phyloP scores from a whole-genome alignment of 495 filamentous ascomycete genomes.

The Glonium stellatum region DNA sequence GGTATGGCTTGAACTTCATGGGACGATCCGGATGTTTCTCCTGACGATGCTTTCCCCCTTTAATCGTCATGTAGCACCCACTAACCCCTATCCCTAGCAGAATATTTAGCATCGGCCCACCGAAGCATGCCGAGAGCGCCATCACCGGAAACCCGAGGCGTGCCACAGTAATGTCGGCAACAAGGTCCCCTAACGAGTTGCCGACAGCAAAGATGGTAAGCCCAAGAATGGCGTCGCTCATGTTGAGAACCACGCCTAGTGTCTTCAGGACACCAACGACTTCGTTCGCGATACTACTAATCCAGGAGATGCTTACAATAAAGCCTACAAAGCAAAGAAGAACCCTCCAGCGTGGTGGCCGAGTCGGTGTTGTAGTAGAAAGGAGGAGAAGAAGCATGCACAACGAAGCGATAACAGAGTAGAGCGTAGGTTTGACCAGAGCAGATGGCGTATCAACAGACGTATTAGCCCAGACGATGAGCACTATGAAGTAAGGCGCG shows the following conservation, averaged over 20 bases:
- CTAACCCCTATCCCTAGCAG: constrained; percentile 85
- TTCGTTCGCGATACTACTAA: constrained; percentile 90
- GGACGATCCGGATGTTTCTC: constrained; percentile 52
- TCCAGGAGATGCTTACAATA: constrained; percentile 85
- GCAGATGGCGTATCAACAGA: constrained; percentile 43
- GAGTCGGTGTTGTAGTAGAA: constrained; percentile 49
- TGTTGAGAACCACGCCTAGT: constrained; percentile 82
- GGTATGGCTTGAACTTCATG: constrained; percentile 47
- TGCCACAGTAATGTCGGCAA: constrained; percentile 92
- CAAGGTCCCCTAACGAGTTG: constrained; percentile 89
- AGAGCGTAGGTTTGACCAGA: constrained; percentile 59
- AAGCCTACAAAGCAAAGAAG: constrained; percentile 88
- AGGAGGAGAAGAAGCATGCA: constrained; percentile 57
- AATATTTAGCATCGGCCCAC: constrained; percentile 97
- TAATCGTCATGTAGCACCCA: constrained; percentile 75
- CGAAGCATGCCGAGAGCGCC: constrained; percentile 93
- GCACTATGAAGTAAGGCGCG: constrained; percentile 73
- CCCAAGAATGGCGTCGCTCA: constrained; percentile 92
- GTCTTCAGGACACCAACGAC: constrained; percentile 94
- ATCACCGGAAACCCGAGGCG: constrained; percentile 92
- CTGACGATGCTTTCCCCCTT: constrained; percentile 48
- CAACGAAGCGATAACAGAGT: constrained; percentile 64
- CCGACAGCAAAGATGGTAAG: constrained; percentile 96
- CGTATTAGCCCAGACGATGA: constrained; percentile 69
- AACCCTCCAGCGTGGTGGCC: constrained; percentile 59